Percentiles rank a stretch among this genome's conserved stretches.
Conservation (phyloP, 106 monocot genomes). For the Ottelia alismoides region DNA sequence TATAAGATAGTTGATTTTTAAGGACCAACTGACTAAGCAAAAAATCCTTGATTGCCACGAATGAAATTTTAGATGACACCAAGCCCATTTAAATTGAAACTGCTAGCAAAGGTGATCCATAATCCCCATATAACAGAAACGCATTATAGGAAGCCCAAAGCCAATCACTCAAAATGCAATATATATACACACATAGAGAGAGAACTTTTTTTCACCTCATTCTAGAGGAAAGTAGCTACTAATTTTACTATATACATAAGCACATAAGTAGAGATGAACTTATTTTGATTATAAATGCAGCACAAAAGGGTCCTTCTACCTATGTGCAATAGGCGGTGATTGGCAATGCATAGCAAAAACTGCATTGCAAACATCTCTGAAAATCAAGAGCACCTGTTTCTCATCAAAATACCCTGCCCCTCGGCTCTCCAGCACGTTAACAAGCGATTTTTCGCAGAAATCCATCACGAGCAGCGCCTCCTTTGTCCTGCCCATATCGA, state of each 20-base stretch:
- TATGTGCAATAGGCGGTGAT: conserved; percentile 89
- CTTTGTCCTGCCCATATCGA: conserved; percentile 72
- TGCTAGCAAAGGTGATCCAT: neutral
- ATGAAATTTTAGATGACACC: no score
- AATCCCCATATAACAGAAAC: neutral
- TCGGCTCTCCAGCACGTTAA: conserved; percentile 64
- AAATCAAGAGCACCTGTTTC: conserved; percentile 68
- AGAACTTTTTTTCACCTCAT: no score
- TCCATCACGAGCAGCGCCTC: conserved; percentile 88
- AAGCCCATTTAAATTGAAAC: no score
- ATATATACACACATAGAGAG: no score
- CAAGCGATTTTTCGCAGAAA: conserved; percentile 88
- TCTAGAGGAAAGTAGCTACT: no score
- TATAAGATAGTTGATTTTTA: no score
- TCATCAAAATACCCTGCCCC: conserved; percentile 76
- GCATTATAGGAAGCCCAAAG: neutral
- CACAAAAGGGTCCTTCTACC: conserved; percentile 27
- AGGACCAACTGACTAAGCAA: no score
- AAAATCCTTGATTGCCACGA: no score
- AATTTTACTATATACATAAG: no score
- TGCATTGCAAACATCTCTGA: conserved; percentile 92
- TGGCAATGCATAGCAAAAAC: conserved; percentile 95
- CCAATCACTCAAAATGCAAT: no score
- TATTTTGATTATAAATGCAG: neutral
- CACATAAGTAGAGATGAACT: no score